Base-by-base conservation (phyloP, 2,329 filamentous ascomycete genomes). In the Trichoderma sp. region DNA sequence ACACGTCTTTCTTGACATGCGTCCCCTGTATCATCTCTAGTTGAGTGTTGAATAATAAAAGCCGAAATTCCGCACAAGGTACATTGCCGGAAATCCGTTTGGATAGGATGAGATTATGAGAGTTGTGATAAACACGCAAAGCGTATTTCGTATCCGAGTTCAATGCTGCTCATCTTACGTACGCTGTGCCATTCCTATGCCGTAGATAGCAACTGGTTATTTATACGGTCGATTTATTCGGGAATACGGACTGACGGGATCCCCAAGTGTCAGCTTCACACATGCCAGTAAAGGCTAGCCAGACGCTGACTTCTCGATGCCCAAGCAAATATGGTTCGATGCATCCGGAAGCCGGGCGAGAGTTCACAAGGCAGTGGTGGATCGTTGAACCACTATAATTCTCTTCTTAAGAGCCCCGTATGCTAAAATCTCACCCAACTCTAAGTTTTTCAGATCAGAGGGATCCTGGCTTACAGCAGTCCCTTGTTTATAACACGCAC, bases 381-480 rank as follows among this genome's bases (percentile, higher is more conserved):
- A 51, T 26, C 18, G 39, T 58, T 9, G 21, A 57, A 58, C 57
- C 53, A 11, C 51, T 43, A 57, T 43, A 67, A 3, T 26, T 32
- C 32, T 15, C 6, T 18, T 15, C 24, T 58, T 18, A 3, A 12
- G 26, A n/a, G 26, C 56, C 28, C 66, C 32, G 7, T 15, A 24
- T 36, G 56, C 67, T 70, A 70, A 62, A 70, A 61, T 70, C 67
- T 70, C 67, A 70, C 67, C n/a, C 39, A 26, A 53, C n/a, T 62
- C 11, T 36, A 9, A 9, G 18, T 24, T 61, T 24, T 26, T 47
- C 14, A 14, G 24, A 51, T 60, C 56, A 47, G 14, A 60, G 18
- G 14, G 43, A 28, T 26, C 43, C n/a, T 51, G 6, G 21, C 26
- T n/a, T 24, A n/a, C 9, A 65, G 21, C 26, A 32, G 39, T 32